A percentile compares a stretch with the other conserved stretches of the same genome.
Conservation (phyloP, 164 flowering plant species). For the Liriodendron chinense region DNA sequence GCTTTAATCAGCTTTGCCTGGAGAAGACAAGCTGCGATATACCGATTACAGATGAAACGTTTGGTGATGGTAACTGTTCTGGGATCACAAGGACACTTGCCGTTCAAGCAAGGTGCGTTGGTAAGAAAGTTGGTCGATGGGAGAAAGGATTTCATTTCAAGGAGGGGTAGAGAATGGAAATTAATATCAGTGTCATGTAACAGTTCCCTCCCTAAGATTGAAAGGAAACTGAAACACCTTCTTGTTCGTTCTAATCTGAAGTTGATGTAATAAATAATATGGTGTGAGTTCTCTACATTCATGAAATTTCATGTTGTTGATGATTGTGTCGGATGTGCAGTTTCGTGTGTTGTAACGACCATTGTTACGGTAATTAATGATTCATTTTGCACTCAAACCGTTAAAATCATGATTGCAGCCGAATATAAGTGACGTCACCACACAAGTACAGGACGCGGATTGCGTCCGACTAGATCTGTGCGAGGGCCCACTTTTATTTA, state of each 20-base stretch:
- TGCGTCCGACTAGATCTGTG: too few relatives aligned
- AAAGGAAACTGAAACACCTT: neutral
- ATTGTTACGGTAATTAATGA: too few relatives aligned
- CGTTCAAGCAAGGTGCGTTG: conserved; percentile 54
- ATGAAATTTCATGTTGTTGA: too few relatives aligned
- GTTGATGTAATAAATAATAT: too few relatives aligned
- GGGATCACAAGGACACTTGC: conserved; percentile 51
- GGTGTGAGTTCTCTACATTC: too few relatives aligned
- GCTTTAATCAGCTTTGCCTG: conserved; percentile 54
- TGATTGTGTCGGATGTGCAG: too few relatives aligned
- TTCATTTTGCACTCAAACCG: too few relatives aligned
- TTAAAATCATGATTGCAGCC: too few relatives aligned
- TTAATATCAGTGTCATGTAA: neutral
- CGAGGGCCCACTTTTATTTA: too few relatives aligned
- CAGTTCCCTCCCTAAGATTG: neutral
- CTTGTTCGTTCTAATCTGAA: neutral
- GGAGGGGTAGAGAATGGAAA: neutral
- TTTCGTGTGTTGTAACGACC: too few relatives aligned
- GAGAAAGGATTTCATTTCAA: neutral
- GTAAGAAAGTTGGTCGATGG: neutral
- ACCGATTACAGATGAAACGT: conserved; percentile 32
- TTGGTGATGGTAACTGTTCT: conserved; percentile 40
- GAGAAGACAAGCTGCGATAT: conserved; percentile 52
- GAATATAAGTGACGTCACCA: too few relatives aligned
- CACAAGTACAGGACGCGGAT: too few relatives aligned